A percentile compares a stretch with the other conserved stretches of the same genome.
Evolutionary conservation across 139 green algal genomes (phyloP).

Genomic region (Nannochloris sp.): DNA sequence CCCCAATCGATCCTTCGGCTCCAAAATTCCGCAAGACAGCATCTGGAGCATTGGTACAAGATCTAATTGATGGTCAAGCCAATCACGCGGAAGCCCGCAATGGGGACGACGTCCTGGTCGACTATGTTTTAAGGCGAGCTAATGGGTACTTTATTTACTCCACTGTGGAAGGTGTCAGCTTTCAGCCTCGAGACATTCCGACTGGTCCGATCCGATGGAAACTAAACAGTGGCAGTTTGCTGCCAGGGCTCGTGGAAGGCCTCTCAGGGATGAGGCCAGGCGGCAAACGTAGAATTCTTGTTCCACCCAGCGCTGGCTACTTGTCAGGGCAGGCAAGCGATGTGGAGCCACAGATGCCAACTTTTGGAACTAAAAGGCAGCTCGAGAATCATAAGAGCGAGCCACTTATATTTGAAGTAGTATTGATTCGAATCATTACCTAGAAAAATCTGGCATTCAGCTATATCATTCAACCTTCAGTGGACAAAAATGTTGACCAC

Average conservation of each 20-base stretch:
- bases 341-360: slow-evolving; percentile 52
- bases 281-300: slow-evolving; percentile 48
- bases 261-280: slow-evolving; percentile 49
- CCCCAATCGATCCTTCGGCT: slow-evolving; percentile 14
- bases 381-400: slow-evolving; percentile 62
- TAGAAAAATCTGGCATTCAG: not conserved
- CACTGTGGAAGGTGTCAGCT: slow-evolving; percentile 69
- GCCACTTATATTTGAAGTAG: slow-evolving; percentile 74
- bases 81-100: slow-evolving; percentile 9
- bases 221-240: slow-evolving; percentile 19
- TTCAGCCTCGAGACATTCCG: slow-evolving; percentile 68
- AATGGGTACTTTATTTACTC: slow-evolving; percentile 58
- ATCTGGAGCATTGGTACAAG: slow-evolving; percentile 37
- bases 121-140: slow-evolving; percentile 59
- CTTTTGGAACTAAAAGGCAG: slow-evolving; percentile 68
- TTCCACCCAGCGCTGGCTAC: slow-evolving; percentile 57
- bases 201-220: slow-evolving; percentile 41
- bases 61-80: slow-evolving; percentile 22
- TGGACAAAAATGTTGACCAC: no score
- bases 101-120: slow-evolving; percentile 53
- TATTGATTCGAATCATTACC: slow-evolving; percentile 49
- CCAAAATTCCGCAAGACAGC: slow-evolving; percentile 37
- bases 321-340: not conserved
- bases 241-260: slow-evolving; percentile 31
- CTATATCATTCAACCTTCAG: no score